These are phyloP conservation scores for Yamadazyma tumulicola DNA, from an alignment of 805 yeast genomes.

Conservation along the genomic window DNA sequence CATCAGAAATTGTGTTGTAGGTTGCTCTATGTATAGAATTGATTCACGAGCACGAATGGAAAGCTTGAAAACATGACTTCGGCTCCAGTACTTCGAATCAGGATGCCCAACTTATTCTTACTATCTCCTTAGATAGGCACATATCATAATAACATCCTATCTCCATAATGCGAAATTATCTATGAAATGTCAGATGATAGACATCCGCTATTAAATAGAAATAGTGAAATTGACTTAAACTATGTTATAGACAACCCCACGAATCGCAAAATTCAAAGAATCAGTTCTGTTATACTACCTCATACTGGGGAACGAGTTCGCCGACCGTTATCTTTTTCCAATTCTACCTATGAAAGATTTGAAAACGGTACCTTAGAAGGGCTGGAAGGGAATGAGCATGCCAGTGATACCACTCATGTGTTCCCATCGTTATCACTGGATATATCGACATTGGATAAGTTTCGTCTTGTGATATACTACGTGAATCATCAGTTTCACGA, in stretches of 20 bases:
- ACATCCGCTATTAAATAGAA: constrained; percentile 4
- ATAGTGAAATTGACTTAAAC: constrained; percentile 7
- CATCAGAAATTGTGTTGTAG: too few species aligned
- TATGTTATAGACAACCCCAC: constrained; percentile 12
- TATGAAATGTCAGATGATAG: too few species aligned
- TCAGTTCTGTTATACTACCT: constrained; percentile 37
- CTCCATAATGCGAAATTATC: too few species aligned
- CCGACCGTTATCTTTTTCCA: constrained; percentile 25
- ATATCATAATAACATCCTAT: too few species aligned
- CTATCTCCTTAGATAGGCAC: too few species aligned
- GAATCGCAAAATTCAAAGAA: constrained; percentile 10
- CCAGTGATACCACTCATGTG: neutral
- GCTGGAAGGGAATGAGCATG: neutral
- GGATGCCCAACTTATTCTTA: too few species aligned
- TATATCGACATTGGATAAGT: constrained; percentile 6
- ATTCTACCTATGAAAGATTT: constrained; percentile 19
- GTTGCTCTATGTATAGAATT: too few species aligned
- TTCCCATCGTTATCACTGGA: constrained; percentile 1
- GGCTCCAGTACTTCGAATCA: too few species aligned
- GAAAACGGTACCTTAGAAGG: constrained; percentile 1
- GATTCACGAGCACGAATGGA: too few species aligned
- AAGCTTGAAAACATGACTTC: too few species aligned
- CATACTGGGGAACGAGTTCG: constrained; percentile 37
- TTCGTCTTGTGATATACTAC: constrained; percentile 5
- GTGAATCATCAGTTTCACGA: constrained; percentile 1